phyloP scores from a whole-genome alignment of 768 basidiomycete species.

The Hygrophoropsis aurantiaca region DNA sequence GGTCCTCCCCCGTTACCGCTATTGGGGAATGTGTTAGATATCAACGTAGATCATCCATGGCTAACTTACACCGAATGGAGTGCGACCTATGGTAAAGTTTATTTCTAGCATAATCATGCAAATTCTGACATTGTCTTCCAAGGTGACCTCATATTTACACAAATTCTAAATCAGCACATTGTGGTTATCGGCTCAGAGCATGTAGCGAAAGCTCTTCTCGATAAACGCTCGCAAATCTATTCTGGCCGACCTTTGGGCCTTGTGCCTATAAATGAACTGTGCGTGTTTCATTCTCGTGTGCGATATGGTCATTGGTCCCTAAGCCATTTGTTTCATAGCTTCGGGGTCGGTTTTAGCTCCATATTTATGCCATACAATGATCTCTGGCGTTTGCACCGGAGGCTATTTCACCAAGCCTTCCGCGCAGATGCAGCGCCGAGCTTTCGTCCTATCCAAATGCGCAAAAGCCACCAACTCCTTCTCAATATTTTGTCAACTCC shows the following conservation, averaged over 20 bases:
- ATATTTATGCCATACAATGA: slow-evolving; percentile 26
- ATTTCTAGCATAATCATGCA: no score
- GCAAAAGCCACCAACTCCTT: no score
- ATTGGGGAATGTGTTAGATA: slow-evolving; percentile 17
- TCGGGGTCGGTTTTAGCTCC: slow-evolving; percentile 23
- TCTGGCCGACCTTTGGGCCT: slow-evolving; percentile 21
- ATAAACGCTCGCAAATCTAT: slow-evolving; percentile 20
- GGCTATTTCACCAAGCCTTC: not conserved
- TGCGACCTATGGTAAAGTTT: slow-evolving; percentile 18
- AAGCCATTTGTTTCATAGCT: slow-evolving; percentile 12
- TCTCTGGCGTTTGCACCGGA: slow-evolving; percentile 23
- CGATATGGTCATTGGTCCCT: not conserved
- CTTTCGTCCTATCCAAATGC: slow-evolving; percentile 3
- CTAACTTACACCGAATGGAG: slow-evolving; percentile 19
- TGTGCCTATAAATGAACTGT: slow-evolving; percentile 18
- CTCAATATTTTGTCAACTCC: not conserved
- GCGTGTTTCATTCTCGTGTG: not conserved
- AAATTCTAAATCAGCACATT: slow-evolving; percentile 21
- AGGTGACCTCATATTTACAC: slow-evolving; percentile 23
- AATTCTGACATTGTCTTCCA: not conserved
- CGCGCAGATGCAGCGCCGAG: not conserved
- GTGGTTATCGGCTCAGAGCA: slow-evolving; percentile 25
- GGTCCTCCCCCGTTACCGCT: slow-evolving; percentile 19
- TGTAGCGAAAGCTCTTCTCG: slow-evolving; percentile 21
- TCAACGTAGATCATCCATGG: slow-evolving; percentile 21